Base-by-base conservation (phyloP, 768 basidiomycete species). In the Tulasnella sp. region DNA sequence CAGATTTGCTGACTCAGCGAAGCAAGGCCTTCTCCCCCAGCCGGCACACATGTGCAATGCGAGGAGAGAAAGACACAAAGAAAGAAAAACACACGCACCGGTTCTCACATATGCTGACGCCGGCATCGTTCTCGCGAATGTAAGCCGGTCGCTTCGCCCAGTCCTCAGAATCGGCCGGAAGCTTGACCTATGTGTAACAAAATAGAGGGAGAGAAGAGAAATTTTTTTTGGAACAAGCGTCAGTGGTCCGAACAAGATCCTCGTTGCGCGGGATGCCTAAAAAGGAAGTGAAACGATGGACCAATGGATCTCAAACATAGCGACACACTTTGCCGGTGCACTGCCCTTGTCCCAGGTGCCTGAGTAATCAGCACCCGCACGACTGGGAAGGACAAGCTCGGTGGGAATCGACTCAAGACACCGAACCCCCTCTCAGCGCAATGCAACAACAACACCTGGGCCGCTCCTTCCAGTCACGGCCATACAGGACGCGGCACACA, bases 121-220 rank as follows among this genome's bases (percentile, higher is more conserved):
- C 93, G 4, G 92, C 93, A 83, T 91, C 91, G 85, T 95, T 96
- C 78, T 88, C 88, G 78, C 85, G 90, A 82, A 96, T 93, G 83
- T 95, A 97, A 5, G 92, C 94, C 1, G 95, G 95, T n/a, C 95
- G 88, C 83, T 92, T 93, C 84, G 91, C 85, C 87, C 90, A 92
- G 85, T 97, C 95, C 83, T 96, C 94, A 80, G 88, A 88, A 74
- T 96, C 95, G 42, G 94, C 94, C 62, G 94, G 95, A 38, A 97
- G 88, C 85, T 96, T 96, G 81, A 95, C 94, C 92, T 94, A 80
- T 82, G 73, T 40, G 38, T 74, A 40, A 74, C 52, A 34, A 34
- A 73, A 21, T 1, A 73, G 14, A 44, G 42, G 44, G 44, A 44
- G 44, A n/a, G 34, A 9, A 36, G 21, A 74, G 9, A 19, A 19